Percentiles rank a stretch among this genome's conserved stretches.
These are phyloP conservation scores for Ceratonia siliqua DNA, from an alignment of 306 rosid genomes.

Conservation along the genomic window DNA sequence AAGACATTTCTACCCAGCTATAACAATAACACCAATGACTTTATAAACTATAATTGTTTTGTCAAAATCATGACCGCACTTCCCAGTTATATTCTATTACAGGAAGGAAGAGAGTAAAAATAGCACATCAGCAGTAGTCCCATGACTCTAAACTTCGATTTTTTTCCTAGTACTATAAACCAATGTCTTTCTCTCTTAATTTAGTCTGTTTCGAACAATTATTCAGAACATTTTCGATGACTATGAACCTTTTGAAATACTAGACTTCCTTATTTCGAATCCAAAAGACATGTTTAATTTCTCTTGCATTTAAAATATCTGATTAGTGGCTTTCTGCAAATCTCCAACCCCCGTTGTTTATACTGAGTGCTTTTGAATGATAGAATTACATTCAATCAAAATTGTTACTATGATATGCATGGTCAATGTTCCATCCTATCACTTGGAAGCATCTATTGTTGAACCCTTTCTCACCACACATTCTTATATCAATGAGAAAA, in stretches of 20 bases:
- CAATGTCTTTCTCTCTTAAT: background rate
- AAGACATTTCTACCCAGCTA: background rate
- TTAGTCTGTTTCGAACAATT: background rate
- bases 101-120: background rate
- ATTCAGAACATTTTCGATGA: background rate
- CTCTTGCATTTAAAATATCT: background rate
- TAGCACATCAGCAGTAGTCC: background rate
- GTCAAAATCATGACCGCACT: slow-evolving; percentile 11
- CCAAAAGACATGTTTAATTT: background rate
- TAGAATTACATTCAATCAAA: slow-evolving; percentile 19
- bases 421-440: slow-evolving; percentile 22
- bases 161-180: too few species aligned
- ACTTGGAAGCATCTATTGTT: background rate
- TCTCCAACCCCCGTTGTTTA: slow-evolving; percentile 14
- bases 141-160: background rate
- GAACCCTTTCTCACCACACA: background rate
- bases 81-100: slow-evolving; percentile 1
- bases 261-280: background rate
- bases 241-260: background rate
- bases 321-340: slow-evolving; percentile 1
- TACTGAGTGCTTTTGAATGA: background rate
- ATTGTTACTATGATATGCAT: slow-evolving; percentile 11
- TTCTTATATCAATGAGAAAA: slow-evolving; percentile 4
- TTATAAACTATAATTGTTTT: background rate
- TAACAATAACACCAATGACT: slow-evolving; percentile 9